phyloP scores from a whole-genome alignment of 352 stramenopile genomes.

The Pythium myriotylum region DNA sequence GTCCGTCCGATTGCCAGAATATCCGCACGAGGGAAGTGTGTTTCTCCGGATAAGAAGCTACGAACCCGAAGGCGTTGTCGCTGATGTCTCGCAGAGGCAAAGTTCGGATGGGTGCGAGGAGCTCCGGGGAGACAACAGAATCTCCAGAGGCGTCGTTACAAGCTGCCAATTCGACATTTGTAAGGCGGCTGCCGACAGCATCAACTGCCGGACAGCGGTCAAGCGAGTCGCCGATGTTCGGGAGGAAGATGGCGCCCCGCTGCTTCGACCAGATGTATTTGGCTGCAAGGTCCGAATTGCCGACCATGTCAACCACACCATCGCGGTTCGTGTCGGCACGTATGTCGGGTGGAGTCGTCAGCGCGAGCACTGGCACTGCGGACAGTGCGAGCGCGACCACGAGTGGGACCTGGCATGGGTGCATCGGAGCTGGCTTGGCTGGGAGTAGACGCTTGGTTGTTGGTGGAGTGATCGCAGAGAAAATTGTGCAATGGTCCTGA shows the following conservation, averaged over 20 bases:
- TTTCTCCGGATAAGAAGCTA: constrained; percentile 8
- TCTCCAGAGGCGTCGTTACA: constrained; percentile 16
- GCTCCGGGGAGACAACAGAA: constrained; percentile 11
- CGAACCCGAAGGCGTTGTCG: constrained; percentile 1
- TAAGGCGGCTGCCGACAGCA: constrained; percentile 11
- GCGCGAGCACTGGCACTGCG: too few species aligned
- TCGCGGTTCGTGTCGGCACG: too few species aligned
- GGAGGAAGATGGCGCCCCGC: constrained; percentile 18
- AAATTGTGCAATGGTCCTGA: too few species aligned
- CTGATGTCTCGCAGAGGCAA: constrained; percentile 1
- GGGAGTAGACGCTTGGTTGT: too few species aligned
- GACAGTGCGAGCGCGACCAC: too few species aligned
- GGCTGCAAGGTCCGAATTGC: neutral
- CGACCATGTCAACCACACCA: too few species aligned
- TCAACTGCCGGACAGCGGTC: constrained; percentile 7
- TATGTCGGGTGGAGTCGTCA: too few species aligned
- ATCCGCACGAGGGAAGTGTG: constrained; percentile 9
- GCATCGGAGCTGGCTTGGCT: too few species aligned
- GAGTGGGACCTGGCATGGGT: too few species aligned
- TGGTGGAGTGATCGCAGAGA: too few species aligned
- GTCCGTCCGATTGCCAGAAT: constrained; percentile 10
- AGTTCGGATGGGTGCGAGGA: constrained; percentile 12
- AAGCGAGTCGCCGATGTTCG: constrained; percentile 15
- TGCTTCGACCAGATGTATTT: constrained; percentile 11
- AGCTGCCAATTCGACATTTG: constrained; percentile 6